A percentile compares a stretch with the other conserved stretches of the same genome.
Conservation (phyloP, 495 filamentous ascomycete genomes). For the Cercophora scortea region DNA sequence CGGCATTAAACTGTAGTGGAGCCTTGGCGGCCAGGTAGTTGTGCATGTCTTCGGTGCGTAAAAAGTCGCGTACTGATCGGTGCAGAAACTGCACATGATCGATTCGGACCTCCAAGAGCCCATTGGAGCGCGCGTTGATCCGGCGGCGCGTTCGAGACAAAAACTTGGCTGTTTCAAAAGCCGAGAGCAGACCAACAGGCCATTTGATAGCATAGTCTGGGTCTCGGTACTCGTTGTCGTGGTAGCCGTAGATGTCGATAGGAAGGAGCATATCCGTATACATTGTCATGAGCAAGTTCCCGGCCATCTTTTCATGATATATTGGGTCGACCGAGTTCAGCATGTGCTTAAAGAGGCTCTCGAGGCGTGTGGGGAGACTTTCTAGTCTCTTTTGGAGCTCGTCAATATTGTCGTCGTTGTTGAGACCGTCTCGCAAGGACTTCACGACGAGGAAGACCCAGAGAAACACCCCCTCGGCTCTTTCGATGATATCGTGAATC, state of each 20-base stretch:
- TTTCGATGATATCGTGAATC: conserved; percentile 17
- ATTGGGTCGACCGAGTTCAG: conserved; percentile 11
- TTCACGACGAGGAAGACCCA: conserved; percentile 34
- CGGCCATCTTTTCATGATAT: conserved; percentile 11
- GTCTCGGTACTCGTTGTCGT: conserved; percentile 9
- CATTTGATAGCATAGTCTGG: conserved; percentile 5
- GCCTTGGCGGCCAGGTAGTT: too few species aligned
- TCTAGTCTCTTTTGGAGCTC: conserved; percentile 18
- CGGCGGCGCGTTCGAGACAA: not conserved
- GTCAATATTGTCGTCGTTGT: conserved; percentile 19
- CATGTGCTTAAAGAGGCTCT: conserved; percentile 19
- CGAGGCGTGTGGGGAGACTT: conserved; percentile 20
- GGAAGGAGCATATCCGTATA: conserved; percentile 1
- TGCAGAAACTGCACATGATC: too few species aligned
- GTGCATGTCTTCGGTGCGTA: too few species aligned
- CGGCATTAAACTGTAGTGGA: too few species aligned
- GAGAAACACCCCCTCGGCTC: conserved; percentile 31
- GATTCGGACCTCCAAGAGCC: not conserved
- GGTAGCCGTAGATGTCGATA: conserved; percentile 6
- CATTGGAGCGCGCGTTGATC: not conserved
- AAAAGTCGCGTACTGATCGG: too few species aligned
- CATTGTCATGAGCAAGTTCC: conserved; percentile 5
- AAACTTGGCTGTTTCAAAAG: not conserved
- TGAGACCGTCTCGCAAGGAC: conserved; percentile 22
- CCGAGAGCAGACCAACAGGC: not conserved